These are phyloP conservation scores for Cyclotella atomus DNA, from an alignment of 108 stramenopile species.

Conservation along the genomic window DNA sequence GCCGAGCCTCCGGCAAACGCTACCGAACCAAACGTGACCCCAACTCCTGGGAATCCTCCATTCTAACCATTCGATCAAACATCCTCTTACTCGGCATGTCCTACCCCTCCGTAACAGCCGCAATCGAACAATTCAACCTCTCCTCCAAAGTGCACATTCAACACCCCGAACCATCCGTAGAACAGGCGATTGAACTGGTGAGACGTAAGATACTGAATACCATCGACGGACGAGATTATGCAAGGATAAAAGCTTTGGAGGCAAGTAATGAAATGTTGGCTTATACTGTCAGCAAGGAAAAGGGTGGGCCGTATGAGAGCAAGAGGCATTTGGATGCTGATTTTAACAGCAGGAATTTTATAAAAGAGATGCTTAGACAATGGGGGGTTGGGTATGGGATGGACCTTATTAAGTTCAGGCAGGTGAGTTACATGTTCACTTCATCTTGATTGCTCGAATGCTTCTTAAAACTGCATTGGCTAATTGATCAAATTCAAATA, in stretches of 20 bases:
- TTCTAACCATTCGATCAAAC: constrained; percentile 56
- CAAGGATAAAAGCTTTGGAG: constrained; percentile 71
- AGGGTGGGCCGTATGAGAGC: constrained; percentile 52
- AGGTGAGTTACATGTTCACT: constrained; percentile 24
- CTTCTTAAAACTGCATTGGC: neutral
- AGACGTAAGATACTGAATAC: constrained; percentile 62
- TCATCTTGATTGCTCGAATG: neutral
- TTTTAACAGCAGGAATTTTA: constrained; percentile 65
- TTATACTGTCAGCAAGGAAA: constrained; percentile 76
- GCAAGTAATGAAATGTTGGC: constrained; percentile 56
- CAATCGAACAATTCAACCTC: constrained; percentile 45
- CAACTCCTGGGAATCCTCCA: constrained; percentile 43
- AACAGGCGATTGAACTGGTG: constrained; percentile 68
- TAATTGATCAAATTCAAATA: too few relatives aligned
- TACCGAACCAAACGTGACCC: constrained; percentile 35
- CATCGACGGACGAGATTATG: constrained; percentile 85
- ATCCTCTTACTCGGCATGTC: constrained; percentile 79
- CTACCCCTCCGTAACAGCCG: constrained; percentile 61
- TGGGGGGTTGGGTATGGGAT: constrained; percentile 55
- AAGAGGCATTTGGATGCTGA: constrained; percentile 69
- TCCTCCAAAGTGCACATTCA: constrained; percentile 27
- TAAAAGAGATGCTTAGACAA: constrained; percentile 37
- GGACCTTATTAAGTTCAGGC: constrained; percentile 65
- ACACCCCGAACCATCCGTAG: constrained; percentile 51
- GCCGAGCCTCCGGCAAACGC: constrained; percentile 41